Conservation (phyloP, 371 early-diverging fungal genomes). For the Capniomyces stellatus region DNA sequence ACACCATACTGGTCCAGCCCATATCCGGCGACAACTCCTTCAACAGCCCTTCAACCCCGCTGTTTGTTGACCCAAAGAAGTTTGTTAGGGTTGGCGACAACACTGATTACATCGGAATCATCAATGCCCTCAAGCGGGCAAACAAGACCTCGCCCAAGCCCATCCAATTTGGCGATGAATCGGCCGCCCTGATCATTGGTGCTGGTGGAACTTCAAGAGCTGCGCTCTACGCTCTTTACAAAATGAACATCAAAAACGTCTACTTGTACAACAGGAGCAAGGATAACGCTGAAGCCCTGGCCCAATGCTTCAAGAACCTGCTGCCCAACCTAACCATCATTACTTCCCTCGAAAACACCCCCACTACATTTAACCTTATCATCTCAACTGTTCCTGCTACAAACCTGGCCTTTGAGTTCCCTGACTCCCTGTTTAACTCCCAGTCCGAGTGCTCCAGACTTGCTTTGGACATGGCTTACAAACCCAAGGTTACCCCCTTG, state of each 20-base stretch:
- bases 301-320: slow-evolving; percentile 37
- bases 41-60: not conserved
- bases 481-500: slow-evolving; percentile 62
- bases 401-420: slow-evolving; percentile 32
- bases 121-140: slow-evolving; percentile 36
- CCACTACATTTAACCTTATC: slow-evolving; percentile 10
- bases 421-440: slow-evolving; percentile 30
- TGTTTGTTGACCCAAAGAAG: slow-evolving; percentile 9
- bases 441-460: slow-evolving; percentile 30
- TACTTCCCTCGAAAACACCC: slow-evolving; percentile 14
- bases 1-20: slow-evolving; percentile 43
- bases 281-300: slow-evolving; percentile 50
- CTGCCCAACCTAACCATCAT: slow-evolving; percentile 27
- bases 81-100: slow-evolving; percentile 64
- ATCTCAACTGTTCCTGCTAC: slow-evolving; percentile 70
- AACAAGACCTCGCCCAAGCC: slow-evolving; percentile 4
- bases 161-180: slow-evolving; percentile 7
- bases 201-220: slow-evolving; percentile 94
- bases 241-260: slow-evolving; percentile 46
- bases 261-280: slow-evolving; percentile 76
- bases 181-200: slow-evolving; percentile 70
- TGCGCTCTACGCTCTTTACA: slow-evolving; percentile 66
- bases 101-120: slow-evolving; percentile 88
- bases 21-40: not conserved
- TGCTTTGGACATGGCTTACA: slow-evolving; percentile 85